Conservation (phyloP, 108 stramenopile species). For the Cyclotella distinguenda region DNA sequence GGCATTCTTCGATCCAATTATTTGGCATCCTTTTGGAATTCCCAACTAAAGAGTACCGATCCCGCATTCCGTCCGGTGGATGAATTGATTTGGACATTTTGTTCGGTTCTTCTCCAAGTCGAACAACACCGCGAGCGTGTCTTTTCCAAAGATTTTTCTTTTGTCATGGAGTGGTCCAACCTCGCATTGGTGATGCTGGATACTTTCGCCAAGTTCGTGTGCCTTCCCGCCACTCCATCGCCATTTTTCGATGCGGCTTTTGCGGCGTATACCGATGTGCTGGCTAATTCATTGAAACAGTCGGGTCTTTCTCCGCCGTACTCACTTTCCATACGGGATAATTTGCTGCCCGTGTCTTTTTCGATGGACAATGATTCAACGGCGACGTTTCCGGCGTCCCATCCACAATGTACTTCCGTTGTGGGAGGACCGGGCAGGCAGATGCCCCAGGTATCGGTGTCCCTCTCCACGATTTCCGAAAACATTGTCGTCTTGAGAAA, state of each 20-base stretch:
- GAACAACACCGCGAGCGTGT: slow-evolving; percentile 10
- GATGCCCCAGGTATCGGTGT: slow-evolving; percentile 25
- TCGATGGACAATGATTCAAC: slow-evolving; percentile 4
- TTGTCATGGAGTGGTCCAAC: slow-evolving; percentile 36
- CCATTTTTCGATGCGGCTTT: slow-evolving; percentile 32
- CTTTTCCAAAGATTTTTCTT: slow-evolving; percentile 28
- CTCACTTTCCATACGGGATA: slow-evolving; percentile 38
- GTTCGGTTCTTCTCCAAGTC: slow-evolving; percentile 25
- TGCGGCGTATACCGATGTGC: slow-evolving; percentile 28
- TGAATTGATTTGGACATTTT: slow-evolving; percentile 44
- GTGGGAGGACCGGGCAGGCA: slow-evolving; percentile 40
- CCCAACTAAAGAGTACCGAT: slow-evolving; percentile 12
- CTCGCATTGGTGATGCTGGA: slow-evolving; percentile 42
- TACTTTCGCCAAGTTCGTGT: slow-evolving; percentile 26
- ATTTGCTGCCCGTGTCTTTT: slow-evolving; percentile 17
- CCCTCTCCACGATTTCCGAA: slow-evolving; percentile 35
- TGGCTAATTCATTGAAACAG: slow-evolving; percentile 26
- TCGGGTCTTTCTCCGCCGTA: slow-evolving; percentile 30
- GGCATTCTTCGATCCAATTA: slow-evolving; percentile 28
- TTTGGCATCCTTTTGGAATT: slow-evolving; percentile 28
- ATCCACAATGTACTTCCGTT: slow-evolving; percentile 9
- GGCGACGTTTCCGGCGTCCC: neutral
- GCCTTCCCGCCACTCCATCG: slow-evolving; percentile 17
- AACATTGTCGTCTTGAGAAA: slow-evolving; percentile 26
- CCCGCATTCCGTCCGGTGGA: slow-evolving; percentile 15